Conservation (phyloP, 495 filamentous ascomycete genomes). For the Penicillium verhagenii region DNA sequence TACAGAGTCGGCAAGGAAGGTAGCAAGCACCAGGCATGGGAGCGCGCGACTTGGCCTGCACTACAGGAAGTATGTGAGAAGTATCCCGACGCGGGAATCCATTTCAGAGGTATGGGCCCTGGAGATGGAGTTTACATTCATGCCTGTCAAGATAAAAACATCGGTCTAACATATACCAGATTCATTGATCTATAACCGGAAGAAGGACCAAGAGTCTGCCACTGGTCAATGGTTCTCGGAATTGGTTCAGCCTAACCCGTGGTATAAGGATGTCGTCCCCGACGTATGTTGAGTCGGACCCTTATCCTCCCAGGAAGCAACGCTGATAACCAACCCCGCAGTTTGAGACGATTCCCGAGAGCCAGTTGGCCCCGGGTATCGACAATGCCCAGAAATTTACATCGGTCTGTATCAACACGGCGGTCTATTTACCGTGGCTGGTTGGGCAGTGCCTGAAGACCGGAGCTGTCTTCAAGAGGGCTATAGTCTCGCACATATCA, state of each 20-base stretch:
- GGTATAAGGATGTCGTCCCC: constrained; percentile 77
- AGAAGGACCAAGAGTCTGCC: constrained; percentile 54
- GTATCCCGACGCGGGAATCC: constrained; percentile 84
- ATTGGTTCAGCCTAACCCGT: constrained; percentile 67
- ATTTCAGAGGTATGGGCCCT: constrained; percentile 73
- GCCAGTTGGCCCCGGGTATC: constrained; percentile 56
- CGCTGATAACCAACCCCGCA: constrained; percentile 15
- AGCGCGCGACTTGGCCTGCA: constrained; percentile 66
- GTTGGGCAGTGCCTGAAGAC: constrained; percentile 68
- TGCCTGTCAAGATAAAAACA: not conserved
- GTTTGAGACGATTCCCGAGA: constrained; percentile 56
- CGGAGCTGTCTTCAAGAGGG: constrained; percentile 64
- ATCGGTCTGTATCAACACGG: constrained; percentile 88
- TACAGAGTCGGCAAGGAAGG: constrained; percentile 53
- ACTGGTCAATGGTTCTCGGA: constrained; percentile 58
- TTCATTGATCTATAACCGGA: constrained; percentile 60
- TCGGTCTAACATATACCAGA: constrained; percentile 28
- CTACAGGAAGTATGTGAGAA: constrained; percentile 63
- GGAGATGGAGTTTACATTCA: not conserved
- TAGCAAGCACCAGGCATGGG: constrained; percentile 57
- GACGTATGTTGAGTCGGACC: constrained; percentile 48
- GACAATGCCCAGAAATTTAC: constrained; percentile 74
- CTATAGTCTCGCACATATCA: constrained; percentile 64
- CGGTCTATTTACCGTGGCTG: constrained; percentile 83
- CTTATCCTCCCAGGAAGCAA: not conserved